Conservation (phyloP, 2,329 filamentous ascomycete species). For the Macrophomina phaseolina region DNA sequence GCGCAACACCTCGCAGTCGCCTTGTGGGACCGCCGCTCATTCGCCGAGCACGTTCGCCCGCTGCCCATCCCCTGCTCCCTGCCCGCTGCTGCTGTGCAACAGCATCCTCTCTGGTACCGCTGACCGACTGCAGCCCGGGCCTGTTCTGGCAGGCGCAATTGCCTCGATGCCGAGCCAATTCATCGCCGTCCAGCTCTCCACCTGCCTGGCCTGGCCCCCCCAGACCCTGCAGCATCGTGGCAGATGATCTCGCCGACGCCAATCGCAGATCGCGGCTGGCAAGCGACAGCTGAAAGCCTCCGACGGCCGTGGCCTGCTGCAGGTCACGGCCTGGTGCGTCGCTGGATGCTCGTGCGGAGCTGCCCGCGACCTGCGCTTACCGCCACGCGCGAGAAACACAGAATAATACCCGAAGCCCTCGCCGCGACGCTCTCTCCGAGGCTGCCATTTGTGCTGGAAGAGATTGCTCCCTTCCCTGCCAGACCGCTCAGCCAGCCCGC, state of each 20-base stretch:
- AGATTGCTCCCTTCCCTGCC: background rate
- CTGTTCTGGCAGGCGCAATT: conserved; percentile 21
- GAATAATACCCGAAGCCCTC: conserved; percentile 14
- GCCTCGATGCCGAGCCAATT: background rate
- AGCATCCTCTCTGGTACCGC: background rate
- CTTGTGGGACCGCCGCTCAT: background rate
- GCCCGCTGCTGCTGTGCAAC: background rate
- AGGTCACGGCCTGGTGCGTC: conserved; percentile 20
- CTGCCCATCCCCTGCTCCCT: background rate
- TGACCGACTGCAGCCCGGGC: conserved; percentile 14
- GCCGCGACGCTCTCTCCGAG: background rate
- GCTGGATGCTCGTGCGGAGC: conserved; percentile 7
- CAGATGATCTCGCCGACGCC: conserved; percentile 21
- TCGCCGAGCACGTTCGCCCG: conserved; percentile 4
- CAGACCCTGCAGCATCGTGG: conserved; percentile 20
- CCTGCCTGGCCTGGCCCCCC: background rate
- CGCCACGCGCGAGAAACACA: conserved; percentile 16
- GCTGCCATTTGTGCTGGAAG: background rate
- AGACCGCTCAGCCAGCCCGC: conserved; percentile 9
- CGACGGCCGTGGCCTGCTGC: conserved; percentile 3
- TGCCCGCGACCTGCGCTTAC: background rate
- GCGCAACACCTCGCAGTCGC: background rate
- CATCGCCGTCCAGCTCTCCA: background rate
- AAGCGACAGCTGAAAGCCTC: conserved; percentile 9
- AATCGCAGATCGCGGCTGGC: conserved; percentile 15